These are phyloP conservation scores for Erysiphe pulchra DNA, from an alignment of 2,329 filamentous ascomycete species.

Conservation along the genomic window DNA sequence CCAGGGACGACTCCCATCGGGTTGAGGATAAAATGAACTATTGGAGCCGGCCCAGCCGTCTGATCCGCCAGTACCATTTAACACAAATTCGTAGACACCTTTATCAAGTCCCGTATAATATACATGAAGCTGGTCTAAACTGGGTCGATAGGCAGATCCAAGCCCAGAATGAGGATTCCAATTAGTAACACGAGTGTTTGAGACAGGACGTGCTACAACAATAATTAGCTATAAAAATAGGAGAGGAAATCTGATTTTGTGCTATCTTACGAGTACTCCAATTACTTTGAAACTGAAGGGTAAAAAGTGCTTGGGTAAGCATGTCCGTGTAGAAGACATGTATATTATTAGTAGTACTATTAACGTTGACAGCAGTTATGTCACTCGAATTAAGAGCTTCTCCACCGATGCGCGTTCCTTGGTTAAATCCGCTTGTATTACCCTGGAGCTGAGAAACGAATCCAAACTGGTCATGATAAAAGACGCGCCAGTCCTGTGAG, in stretches of 20 bases:
- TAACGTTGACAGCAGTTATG: constrained; percentile 7
- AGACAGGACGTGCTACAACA: constrained; percentile 2
- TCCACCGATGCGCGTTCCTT: constrained; percentile 5
- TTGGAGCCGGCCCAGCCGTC: neutral
- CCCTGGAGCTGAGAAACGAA: constrained; percentile 5
- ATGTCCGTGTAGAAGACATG: constrained; percentile 6
- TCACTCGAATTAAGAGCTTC: constrained; percentile 3
- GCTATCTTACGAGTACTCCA: constrained; percentile 6
- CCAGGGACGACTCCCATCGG: constrained; percentile 4
- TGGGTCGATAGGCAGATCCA: constrained; percentile 3
- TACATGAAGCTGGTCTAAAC: constrained; percentile 5
- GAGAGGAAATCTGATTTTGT: neutral
- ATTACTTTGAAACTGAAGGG: constrained; percentile 3
- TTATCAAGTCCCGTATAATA: constrained; percentile 7
- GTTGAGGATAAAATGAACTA: constrained; percentile 3
- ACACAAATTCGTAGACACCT: constrained; percentile 6
- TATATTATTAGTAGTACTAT: constrained; percentile 7
- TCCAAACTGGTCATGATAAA: constrained; percentile 5
- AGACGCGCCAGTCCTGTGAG: constrained; percentile 7
- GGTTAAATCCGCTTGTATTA: constrained; percentile 5
- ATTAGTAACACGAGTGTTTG: constrained; percentile 1
- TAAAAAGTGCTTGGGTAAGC: constrained; percentile 3
- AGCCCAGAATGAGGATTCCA: constrained; percentile 7
- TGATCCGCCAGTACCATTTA: constrained; percentile 3
- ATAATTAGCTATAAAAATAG: neutral